Evolutionary conservation across 2,329 filamentous ascomycete species (phyloP).

Genomic region (Zalaria obscura): DNA sequence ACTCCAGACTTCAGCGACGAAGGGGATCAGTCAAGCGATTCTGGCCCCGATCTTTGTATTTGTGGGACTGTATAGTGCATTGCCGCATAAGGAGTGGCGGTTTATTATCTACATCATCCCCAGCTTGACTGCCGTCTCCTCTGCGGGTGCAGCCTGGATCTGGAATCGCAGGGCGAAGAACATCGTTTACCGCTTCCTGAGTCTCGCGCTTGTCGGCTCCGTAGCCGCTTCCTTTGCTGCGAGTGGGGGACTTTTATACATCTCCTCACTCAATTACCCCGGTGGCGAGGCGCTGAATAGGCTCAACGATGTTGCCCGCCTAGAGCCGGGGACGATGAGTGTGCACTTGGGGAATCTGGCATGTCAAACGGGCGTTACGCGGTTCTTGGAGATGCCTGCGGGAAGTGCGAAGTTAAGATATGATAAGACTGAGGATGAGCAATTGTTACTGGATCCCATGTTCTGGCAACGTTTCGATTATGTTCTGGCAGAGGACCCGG

Average conservation of each 20-base stretch:
- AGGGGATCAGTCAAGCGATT: slow-evolving; percentile 32
- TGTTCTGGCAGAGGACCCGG: slow-evolving; percentile 38
- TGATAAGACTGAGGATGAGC: slow-evolving; percentile 43
- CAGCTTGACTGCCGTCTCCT: slow-evolving; percentile 61
- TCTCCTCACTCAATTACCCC: slow-evolving; percentile 87
- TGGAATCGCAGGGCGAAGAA: slow-evolving; percentile 47
- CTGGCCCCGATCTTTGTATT: slow-evolving; percentile 57
- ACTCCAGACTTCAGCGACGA: slow-evolving; percentile 32
- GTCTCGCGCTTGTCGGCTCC: slow-evolving; percentile 43
- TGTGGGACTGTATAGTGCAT: slow-evolving; percentile 65
- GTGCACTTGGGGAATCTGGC: slow-evolving; percentile 47
- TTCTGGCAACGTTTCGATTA: slow-evolving; percentile 50
- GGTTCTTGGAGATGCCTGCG: slow-evolving; percentile 35
- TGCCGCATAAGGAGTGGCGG: slow-evolving; percentile 91
- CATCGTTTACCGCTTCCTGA: slow-evolving; percentile 38
- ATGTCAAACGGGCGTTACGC: slow-evolving; percentile 49
- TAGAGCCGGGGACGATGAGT: slow-evolving; percentile 11
- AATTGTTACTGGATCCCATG: slow-evolving; percentile 28
- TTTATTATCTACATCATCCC: slow-evolving; percentile 88
- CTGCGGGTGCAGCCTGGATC: slow-evolving; percentile 58
- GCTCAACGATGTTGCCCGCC: slow-evolving; percentile 20
- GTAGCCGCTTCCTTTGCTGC: slow-evolving; percentile 44
- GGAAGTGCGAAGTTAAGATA: slow-evolving; percentile 33
- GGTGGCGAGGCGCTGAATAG: slow-evolving; percentile 61
- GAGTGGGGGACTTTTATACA: slow-evolving; percentile 53